A percentile compares a stretch with the other conserved stretches of the same genome.
These are phyloP conservation scores for Cyberlindnera xishuangbannaensis DNA, from an alignment of 805 yeast genomes.

Conservation along the genomic window DNA sequence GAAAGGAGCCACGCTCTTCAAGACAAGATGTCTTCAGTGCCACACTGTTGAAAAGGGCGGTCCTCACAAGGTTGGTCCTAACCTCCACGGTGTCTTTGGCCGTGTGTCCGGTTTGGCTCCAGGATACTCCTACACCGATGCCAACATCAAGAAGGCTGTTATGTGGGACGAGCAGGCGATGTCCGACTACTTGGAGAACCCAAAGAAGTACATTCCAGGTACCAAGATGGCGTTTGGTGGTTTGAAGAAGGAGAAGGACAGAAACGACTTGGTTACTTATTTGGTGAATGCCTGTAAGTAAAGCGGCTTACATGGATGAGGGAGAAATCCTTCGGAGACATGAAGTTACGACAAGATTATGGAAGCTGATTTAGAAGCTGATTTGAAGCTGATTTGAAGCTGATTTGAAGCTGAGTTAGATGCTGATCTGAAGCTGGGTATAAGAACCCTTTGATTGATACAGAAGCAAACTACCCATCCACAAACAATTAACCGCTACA, in stretches of 20 bases:
- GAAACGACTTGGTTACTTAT: conserved; percentile 94
- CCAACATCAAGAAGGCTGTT: conserved; percentile 95
- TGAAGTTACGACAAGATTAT: no score
- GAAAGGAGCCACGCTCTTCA: conserved; percentile 98
- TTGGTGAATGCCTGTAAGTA: conserved; percentile 51
- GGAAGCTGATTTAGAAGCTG: no score
- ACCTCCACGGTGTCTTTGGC: conserved; percentile 90
- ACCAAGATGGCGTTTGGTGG: conserved; percentile 99
- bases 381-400: no score
- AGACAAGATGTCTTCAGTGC: conserved; percentile 98
- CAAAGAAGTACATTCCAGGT: conserved; percentile 99
- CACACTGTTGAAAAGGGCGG: conserved; percentile 96
- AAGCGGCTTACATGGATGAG: no score
- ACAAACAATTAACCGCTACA: no score
- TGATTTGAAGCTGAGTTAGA: no score
- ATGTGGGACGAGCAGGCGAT: conserved; percentile 81
- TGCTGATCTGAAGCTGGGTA: no score
- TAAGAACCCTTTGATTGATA: no score
- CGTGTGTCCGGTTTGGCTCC: conserved; percentile 88
- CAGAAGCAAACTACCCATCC: no score
- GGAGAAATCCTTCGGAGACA: no score
- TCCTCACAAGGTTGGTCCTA: conserved; percentile 98
- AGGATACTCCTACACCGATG: conserved; percentile 96
- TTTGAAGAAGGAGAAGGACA: conserved; percentile 97
- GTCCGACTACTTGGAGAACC: conserved; percentile 96